Base-by-base conservation (phyloP, 2,329 filamentous ascomycete genomes). In the Monilinia vaccinii-corymbosi region DNA sequence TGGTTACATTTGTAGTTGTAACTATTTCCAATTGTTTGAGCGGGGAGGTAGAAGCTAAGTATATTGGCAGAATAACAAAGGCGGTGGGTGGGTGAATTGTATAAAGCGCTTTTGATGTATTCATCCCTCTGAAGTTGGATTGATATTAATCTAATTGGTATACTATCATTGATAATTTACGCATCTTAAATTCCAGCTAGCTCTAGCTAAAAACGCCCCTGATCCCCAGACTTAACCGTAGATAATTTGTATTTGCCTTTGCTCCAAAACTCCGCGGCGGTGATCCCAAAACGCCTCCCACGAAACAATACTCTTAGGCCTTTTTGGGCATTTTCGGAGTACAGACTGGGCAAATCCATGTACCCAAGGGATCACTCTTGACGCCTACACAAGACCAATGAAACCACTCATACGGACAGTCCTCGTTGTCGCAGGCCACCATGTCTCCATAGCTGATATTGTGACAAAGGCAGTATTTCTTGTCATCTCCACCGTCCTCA, bases 361-460 rank as follows among this genome's bases (percentile, higher is more conserved):
- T 84, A 36, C 85, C 85, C 60, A 81, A 82, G 9, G 85, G 85
- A 71, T 87, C 84, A 67, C 81, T 85, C 73, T 85, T 86, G 36
- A 88, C 77, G 23, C 84, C 83, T 53, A 88, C 85, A 67, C 85
- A 88, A 47, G 78, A 84, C 87, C 89, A 94, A 75, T 94, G 89
- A 73, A 94, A 94, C 89, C 89, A 94, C 75, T 94, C 89, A 70
- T 83, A 89, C 50, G 85, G 84, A 73, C 89, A 94, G 65, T 86
- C 81, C 61, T 88, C 84, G 72, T 93, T 93, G 76, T 94, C 89
- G 75, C 89, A 94, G 34, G 88, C 89, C 64, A 94, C 89, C 89
- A 94, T 94, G 70, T 93, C 87, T 63, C 89, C 89, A 70, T 89
- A 91, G 73, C 87, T 91, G 65, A 92, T 87, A 68, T 88, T 88